Evolutionary conservation across 2,329 filamentous ascomycete genomes (phyloP), one percentile per base, ranked within the genome.

Genomic region (Clarireedia hainanense): DNA sequence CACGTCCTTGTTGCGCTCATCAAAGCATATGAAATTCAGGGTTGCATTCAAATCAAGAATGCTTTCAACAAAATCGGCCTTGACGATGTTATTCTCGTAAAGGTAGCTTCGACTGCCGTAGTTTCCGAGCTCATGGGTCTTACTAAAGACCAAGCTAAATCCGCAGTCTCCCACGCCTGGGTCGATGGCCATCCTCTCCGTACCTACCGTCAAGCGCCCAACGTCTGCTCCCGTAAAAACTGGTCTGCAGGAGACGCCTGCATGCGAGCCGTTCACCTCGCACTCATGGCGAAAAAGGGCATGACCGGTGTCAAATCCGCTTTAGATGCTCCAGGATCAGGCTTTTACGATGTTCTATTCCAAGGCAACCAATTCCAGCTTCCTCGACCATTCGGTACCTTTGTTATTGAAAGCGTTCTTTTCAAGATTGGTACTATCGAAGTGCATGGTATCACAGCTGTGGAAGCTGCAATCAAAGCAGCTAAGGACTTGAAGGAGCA

Each of bases 1-100:
- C 66, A 64, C 2, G 48, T 74, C 2, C 61, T 73, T 6, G 56
- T 53, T 4, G 69, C 68, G 3, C 36, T 71, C 40, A 70, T 73
- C 57, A 74, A 74, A 57, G 68, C 72, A 1, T 74, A 74, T 52
- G 73, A 74, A 58, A 71, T 75, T 54, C 73, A 75, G 53, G 73
- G 73, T 17, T 63, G 60, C 50, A 68, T 72, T 37, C 70, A 72
- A 39, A 60, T 67, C 23, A 27, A 52, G 1, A 73, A 74, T 39
- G 59, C 70, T 5, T 74, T 74, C 60, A 74, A 75, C 56, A 50
- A 55, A 2, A 56, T 65, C n/a, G 73, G 73, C 1, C 60, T 75
- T 1, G 73, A 75, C 57, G 72, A 75, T 57, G 65, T 67, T 0
- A 68, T 75, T 6, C 67, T 75, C 5, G 72, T 74, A 39, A 74